phyloP scores from a whole-genome alignment of 164 flowering plant species.

The Cinnamomum chago region DNA sequence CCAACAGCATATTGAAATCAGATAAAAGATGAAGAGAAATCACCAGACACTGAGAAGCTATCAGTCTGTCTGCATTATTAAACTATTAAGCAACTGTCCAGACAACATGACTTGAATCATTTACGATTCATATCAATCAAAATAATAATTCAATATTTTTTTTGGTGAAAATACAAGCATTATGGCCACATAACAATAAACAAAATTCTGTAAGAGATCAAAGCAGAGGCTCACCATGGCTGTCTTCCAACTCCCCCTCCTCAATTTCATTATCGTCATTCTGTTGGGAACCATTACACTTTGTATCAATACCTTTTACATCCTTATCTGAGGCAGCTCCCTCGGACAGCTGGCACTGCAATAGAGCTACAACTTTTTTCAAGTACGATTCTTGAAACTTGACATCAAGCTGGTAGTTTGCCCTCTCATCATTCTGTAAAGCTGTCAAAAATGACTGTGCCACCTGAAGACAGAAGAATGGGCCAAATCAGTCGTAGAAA shows the following conservation, averaged over 20 bases:
- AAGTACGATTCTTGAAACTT: conserved; percentile 93
- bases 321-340: conserved; percentile 75
- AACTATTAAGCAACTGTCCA: too few species aligned
- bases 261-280: conserved; percentile 65
- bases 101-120: too few species aligned
- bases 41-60: not conserved
- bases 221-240: conserved; percentile 57
- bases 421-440: conserved; percentile 93
- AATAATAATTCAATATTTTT: too few species aligned
- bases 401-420: conserved; percentile 91
- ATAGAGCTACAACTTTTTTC: conserved; percentile 65
- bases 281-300: conserved; percentile 19
- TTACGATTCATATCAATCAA: too few species aligned
- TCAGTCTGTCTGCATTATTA: not conserved
- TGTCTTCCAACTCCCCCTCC: conserved; percentile 93
- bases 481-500: conserved; percentile 4
- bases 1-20: not conserved
- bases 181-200: not conserved
- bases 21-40: not conserved
- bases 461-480: conserved; percentile 45
- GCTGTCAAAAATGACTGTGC: conserved; percentile 88
- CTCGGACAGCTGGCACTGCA: conserved; percentile 90
- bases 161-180: too few species aligned
- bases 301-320: conserved; percentile 19
- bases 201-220: not conserved